Percentiles rank a stretch among this genome's conserved stretches.
Conservation (phyloP, 805 yeast species). For the Kluyveromyces dobzhanskii region DNA sequence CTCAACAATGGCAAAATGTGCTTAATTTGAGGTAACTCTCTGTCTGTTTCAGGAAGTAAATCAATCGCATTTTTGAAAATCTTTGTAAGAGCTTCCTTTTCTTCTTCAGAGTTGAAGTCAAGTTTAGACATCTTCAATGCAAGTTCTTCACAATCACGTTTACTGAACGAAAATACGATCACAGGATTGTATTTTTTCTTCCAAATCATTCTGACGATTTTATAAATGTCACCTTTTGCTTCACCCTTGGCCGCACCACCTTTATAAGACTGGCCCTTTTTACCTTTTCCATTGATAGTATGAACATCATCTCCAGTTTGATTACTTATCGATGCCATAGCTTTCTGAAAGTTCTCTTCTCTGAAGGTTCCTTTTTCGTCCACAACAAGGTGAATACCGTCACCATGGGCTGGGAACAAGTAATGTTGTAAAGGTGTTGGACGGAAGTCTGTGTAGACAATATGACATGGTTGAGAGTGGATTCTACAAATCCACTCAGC, state of each 20-base stretch:
- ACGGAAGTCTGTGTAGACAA: slow-evolving; percentile 96
- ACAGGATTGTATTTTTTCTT: slow-evolving; percentile 94
- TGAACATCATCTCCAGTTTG: slow-evolving; percentile 78
- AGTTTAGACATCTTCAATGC: slow-evolving; percentile 94
- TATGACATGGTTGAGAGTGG: slow-evolving; percentile 95
- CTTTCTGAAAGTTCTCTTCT: slow-evolving; percentile 96
- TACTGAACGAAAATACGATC: slow-evolving; percentile 95
- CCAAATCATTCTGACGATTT: slow-evolving; percentile 97
- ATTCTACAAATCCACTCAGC: slow-evolving; percentile 98
- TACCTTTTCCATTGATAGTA: slow-evolving; percentile 47
- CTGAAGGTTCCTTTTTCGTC: slow-evolving; percentile 95
- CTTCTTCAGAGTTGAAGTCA: slow-evolving; percentile 91
- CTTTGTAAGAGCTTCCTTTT: slow-evolving; percentile 81
- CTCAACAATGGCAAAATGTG: slow-evolving; percentile 80
- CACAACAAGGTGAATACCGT: slow-evolving; percentile 94
- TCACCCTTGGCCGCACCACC: slow-evolving; percentile 67
- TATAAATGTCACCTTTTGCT: slow-evolving; percentile 77
- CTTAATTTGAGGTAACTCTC: slow-evolving; percentile 89
- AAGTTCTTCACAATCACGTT: slow-evolving; percentile 90
- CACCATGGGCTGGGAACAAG: slow-evolving; percentile 96
- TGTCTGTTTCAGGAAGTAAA: slow-evolving; percentile 81
- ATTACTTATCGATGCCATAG: slow-evolving; percentile 88
- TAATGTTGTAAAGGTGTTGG: slow-evolving; percentile 98
- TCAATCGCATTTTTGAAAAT: slow-evolving; percentile 87
- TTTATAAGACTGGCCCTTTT: slow-evolving; percentile 75